Evolutionary conservation across 768 basidiomycete species (phyloP).

Genomic region (Suillus paluster): DNA sequence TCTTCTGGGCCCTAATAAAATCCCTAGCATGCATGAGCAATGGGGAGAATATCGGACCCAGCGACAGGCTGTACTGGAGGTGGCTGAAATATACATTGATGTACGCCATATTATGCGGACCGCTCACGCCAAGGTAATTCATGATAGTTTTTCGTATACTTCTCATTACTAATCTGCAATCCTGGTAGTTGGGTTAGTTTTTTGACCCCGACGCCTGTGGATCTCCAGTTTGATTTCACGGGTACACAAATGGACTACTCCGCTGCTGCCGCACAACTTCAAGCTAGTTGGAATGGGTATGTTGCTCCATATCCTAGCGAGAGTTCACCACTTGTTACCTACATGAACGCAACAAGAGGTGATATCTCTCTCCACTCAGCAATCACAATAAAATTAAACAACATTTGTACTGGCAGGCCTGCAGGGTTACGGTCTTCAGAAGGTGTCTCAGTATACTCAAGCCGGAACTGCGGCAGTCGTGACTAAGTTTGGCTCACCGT

Average conservation of each 20-base stretch:
- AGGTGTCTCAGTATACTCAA: neutral
- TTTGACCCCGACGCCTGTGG: neutral
- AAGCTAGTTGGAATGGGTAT: too few species aligned
- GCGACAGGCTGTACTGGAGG: neutral
- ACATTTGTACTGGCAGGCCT: neutral
- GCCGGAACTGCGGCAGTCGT: neutral
- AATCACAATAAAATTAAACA: neutral
- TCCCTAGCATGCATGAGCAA: neutral
- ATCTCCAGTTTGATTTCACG: neutral
- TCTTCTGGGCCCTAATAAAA: neutral
- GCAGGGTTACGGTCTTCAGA: neutral
- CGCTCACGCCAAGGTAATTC: neutral
- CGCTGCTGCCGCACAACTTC: too few species aligned
- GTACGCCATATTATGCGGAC: neutral
- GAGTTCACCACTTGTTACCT: neutral
- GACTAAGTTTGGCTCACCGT: neutral
- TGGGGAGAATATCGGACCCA: neutral
- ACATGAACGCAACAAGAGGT: neutral
- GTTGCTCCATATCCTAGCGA: too few species aligned
- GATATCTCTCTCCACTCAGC: neutral
- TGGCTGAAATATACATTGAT: neutral
- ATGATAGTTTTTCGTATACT: neutral
- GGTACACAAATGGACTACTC: neutral
- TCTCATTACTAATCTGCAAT: neutral
- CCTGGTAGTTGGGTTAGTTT: neutral